phyloP scores from a whole-genome alignment of 805 yeast species.

The Nakazawaea molendinolei region DNA sequence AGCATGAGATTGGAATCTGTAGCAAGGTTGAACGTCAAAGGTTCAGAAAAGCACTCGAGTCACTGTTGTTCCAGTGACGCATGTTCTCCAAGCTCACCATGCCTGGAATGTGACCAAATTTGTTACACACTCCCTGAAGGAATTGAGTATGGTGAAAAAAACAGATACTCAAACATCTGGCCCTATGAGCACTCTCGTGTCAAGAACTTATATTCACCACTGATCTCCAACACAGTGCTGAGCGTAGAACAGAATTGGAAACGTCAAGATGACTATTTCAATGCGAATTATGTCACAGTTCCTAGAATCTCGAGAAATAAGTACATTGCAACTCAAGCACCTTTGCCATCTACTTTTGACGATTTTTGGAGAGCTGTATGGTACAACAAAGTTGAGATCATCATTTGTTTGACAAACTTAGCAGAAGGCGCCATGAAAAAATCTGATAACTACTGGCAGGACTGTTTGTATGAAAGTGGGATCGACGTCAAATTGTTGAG shows the following conservation, averaged over 20 bases:
- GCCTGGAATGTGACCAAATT: conserved; percentile 35
- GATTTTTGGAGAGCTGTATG: conserved; percentile 37
- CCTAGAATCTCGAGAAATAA: conserved; percentile 20
- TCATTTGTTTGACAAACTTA: conserved; percentile 29
- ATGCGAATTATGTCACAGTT: conserved; percentile 35
- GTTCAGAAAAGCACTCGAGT: neutral
- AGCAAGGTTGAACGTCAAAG: conserved; percentile 12
- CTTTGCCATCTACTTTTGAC: conserved; percentile 32
- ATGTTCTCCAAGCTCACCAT: conserved; percentile 34
- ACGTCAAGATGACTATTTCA: conserved; percentile 31
- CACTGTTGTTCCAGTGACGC: conserved; percentile 15
- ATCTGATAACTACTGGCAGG: conserved; percentile 16
- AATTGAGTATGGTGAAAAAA: conserved; percentile 37
- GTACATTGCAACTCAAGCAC: conserved; percentile 41
- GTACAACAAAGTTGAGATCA: conserved; percentile 27
- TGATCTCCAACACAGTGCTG: neutral
- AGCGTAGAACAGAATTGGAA: neutral
- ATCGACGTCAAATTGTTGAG: conserved; percentile 6
- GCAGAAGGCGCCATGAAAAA: conserved; percentile 18
- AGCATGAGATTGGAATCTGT: conserved; percentile 30
- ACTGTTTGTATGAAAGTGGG: conserved; percentile 15
- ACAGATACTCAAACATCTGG: conserved; percentile 40
- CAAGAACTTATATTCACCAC: conserved; percentile 22
- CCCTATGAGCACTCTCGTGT: conserved; percentile 44
- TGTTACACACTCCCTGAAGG: conserved; percentile 35